Percentiles rank a stretch among this genome's conserved stretches.
Evolutionary conservation across 306 rosid species (phyloP).

Genomic region (Gleditsia sinensis): DNA sequence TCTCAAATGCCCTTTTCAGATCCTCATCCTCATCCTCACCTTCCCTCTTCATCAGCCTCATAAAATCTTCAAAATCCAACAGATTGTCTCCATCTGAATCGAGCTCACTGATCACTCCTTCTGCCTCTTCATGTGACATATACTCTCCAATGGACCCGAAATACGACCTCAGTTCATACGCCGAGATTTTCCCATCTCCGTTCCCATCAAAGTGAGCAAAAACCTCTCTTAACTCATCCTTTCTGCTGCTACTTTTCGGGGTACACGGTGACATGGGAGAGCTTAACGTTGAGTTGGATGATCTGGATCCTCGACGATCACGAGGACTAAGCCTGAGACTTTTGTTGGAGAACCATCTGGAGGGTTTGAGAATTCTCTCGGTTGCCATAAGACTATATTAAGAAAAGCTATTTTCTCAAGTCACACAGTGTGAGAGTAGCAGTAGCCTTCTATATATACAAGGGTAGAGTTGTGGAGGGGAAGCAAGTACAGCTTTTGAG

Average conservation of each 20-base stretch:
- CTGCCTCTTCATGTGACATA: conserved; percentile 62
- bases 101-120: conserved; percentile 55
- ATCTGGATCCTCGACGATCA: conserved; percentile 40
- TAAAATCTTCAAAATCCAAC: conserved; percentile 56
- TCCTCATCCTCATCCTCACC: conserved; percentile 38
- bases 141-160: conserved; percentile 70
- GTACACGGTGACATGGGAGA: conserved; percentile 8
- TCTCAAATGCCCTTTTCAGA: conserved; percentile 69
- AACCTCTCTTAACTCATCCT: conserved; percentile 50
- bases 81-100: conserved; percentile 62
- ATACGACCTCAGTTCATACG: conserved; percentile 61
- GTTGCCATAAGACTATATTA: conserved; percentile 53
- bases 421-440: too few species aligned
- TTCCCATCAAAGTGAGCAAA: conserved; percentile 58
- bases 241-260: conserved; percentile 30
- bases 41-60: conserved; percentile 53
- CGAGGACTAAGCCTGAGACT: conserved; percentile 40
- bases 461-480: too few species aligned
- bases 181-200: conserved; percentile 70
- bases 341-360: conserved; percentile 68
- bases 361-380: conserved; percentile 35
- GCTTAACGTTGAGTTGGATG: conserved; percentile 29
- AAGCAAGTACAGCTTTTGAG: too few species aligned
- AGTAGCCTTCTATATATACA: too few species aligned
- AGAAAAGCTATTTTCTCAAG: too few species aligned